A percentile compares a stretch with the other conserved stretches of the same genome.
Conservation (phyloP, 306 rosid genomes). For the Hylodesmum podocarpum region DNA sequence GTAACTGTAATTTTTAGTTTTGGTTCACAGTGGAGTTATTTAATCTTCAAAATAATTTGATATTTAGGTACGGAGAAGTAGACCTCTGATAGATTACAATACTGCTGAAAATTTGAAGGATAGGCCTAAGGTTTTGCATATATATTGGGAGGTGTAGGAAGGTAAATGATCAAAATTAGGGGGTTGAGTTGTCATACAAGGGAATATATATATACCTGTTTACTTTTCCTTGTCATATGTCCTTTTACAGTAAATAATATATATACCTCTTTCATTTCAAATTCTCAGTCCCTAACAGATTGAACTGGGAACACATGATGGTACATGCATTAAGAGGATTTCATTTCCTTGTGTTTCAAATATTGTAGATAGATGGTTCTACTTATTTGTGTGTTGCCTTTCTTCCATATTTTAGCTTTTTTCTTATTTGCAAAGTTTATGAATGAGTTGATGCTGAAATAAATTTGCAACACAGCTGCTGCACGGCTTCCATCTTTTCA, state of each 20-base stretch:
- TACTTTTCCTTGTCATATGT: background rate
- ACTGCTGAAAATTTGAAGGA: constrained; percentile 2
- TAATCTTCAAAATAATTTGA: background rate
- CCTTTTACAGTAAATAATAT: background rate
- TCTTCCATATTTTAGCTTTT: background rate
- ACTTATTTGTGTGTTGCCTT: background rate
- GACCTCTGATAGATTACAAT: background rate
- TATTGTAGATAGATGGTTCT: background rate
- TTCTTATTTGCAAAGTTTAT: background rate
- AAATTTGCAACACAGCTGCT: constrained; percentile 54
- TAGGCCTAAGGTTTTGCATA: background rate
- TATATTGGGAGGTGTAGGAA: background rate
- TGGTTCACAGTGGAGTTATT: background rate
- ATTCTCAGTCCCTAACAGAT: background rate
- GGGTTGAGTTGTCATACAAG: background rate
- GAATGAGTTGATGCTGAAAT: constrained; percentile 28
- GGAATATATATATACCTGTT: no score
- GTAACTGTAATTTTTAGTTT: background rate
- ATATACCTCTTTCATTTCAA: background rate
- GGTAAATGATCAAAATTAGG: background rate
- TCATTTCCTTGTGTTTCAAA: constrained; percentile 10
- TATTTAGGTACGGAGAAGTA: background rate
- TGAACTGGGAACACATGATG: background rate
- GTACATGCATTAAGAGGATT: background rate
- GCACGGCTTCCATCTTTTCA: constrained; percentile 94